Base-by-base conservation (phyloP, 139 green algal species). In the Chlamydomonas schloesseri region DNA sequence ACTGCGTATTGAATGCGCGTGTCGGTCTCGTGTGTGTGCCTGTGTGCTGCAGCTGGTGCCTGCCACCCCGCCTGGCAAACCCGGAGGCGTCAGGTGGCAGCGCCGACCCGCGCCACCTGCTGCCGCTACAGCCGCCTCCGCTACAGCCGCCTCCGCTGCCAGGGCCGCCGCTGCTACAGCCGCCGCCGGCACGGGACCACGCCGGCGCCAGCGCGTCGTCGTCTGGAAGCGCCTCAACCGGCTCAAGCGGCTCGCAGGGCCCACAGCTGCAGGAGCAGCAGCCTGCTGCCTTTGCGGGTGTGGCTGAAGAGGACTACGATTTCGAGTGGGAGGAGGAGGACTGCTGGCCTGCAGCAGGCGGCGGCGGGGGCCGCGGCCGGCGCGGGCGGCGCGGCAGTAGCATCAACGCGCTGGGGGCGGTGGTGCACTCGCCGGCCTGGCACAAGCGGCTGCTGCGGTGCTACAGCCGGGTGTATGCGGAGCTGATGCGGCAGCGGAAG, bases 41-140 rank as follows among this genome's bases (percentile, higher is more conserved):
- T n/a, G n/a, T n/a, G n/a, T n/a, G n/a, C n/a, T n/a, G n/a, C 55
- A 71, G 74, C 55, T 82, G 75, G 75, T 82, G 75, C 58, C 75
- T 82, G 20, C 57, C 57, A 14, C 29, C 34, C 11, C 3, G 17
- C 34, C 23, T 82, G 33, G 75, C 5, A 21, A 29, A 1, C 2
- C 11, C 3, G 17, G 28, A 33, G 21, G 57, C 23, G 6, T 64
- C 20, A 3, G 57, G 57, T 2, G 57, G 23, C 21, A 29, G 57
- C 23, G 57, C 8, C 26, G 13, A 69, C 17, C 62, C 55, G 8
- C 20, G 20, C 8, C 55, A 62, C 20, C 9, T 24, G 55, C 55
- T 62, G 2, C 55, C 55, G 55, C 20, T 28, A 62, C 21, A 28
- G 20, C 55, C 55, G 6, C 20, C 18, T 24, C 21, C 55, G 9